phyloP scores from a whole-genome alignment of 805 yeast genomes.

The Hermanozyma aechmeae region DNA sequence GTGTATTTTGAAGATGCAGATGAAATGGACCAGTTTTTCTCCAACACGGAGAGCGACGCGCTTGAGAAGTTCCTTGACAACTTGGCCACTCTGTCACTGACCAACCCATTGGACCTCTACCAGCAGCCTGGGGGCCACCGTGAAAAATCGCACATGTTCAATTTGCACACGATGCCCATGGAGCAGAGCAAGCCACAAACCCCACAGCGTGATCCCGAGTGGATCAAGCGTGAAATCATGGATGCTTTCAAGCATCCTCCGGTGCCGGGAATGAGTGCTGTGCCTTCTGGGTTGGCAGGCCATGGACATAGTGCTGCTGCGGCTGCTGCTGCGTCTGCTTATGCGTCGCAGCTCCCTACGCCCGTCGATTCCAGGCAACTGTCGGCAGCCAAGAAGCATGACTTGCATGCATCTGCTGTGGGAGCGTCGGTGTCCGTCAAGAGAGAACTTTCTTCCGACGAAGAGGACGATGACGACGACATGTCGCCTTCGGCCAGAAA shows the following conservation, averaged over 20 bases:
- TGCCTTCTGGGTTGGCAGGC: too few relatives aligned
- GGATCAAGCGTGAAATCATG: conserved; percentile 18
- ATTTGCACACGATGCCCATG: conserved; percentile 20
- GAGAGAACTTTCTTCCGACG: background rate
- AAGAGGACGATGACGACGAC: conserved; percentile 3
- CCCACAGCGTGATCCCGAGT: conserved; percentile 5
- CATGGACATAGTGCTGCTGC: too few relatives aligned
- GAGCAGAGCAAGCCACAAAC: background rate
- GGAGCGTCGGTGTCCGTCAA: background rate
- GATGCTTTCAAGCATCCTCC: conserved; percentile 25
- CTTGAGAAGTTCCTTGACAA: conserved; percentile 33
- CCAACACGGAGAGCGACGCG: conserved; percentile 10
- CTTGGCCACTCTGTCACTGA: conserved; percentile 20
- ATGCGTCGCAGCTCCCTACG: conserved; percentile 18
- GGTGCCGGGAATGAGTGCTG: conserved; percentile 7
- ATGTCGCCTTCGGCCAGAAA: conserved; percentile 5
- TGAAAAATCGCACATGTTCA: conserved; percentile 9
- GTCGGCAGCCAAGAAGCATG: conserved; percentile 1
- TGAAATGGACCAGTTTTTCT: conserved; percentile 4
- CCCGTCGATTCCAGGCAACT: conserved; percentile 24
- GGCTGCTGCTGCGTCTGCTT: background rate
- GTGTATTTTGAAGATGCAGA: background rate
- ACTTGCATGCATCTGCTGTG: background rate
- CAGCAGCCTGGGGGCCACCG: background rate
- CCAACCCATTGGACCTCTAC: conserved; percentile 25